phyloP scores from a whole-genome alignment of 768 basidiomycete species.

The Leccinum obscurum region DNA sequence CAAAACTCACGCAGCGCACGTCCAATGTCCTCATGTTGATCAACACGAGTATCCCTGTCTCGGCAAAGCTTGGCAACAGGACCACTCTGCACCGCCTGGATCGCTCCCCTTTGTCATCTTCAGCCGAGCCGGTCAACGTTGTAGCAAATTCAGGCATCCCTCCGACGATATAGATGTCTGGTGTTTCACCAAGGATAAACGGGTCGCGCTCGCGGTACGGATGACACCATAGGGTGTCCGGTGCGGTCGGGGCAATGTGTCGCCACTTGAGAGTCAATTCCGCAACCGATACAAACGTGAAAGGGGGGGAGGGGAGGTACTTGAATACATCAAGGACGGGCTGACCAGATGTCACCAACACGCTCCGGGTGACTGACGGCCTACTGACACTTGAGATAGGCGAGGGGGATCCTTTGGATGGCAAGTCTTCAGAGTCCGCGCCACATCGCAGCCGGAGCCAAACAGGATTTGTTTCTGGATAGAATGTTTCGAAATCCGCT shows the following conservation, averaged over 20 bases:
- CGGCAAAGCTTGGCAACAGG: constrained; percentile 76
- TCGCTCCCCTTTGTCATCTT: constrained; percentile 26
- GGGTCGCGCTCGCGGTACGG: constrained; percentile 88
- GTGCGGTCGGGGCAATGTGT: constrained; percentile 98
- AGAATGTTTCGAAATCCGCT: constrained; percentile 60
- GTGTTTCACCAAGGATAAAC: constrained; percentile 83
- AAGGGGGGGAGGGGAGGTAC: constrained; percentile 74
- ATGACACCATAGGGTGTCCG: constrained; percentile 98
- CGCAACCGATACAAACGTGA: constrained; percentile 72
- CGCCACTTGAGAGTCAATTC: constrained; percentile 86
- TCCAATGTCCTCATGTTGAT: constrained; percentile 78
- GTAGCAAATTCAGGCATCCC: constrained; percentile 86
- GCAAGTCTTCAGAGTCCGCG: constrained; percentile 30
- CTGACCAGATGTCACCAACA: constrained; percentile 90
- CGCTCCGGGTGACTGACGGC: constrained; percentile 45
- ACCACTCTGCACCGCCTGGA: constrained; percentile 64
- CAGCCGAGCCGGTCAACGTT: constrained; percentile 50
- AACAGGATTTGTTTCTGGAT: constrained; percentile 85
- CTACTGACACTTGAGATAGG: constrained; percentile 8
- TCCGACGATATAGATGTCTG: constrained; percentile 91
- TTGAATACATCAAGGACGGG: constrained; percentile 94
- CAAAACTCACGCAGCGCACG: constrained; percentile 62
- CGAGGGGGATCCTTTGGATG: constrained; percentile 1
- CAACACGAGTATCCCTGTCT: constrained; percentile 76
- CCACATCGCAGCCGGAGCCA: constrained; percentile 69